These are phyloP conservation scores for Mycena venus DNA, from an alignment of 768 basidiomycete species.

Conservation along the genomic window DNA sequence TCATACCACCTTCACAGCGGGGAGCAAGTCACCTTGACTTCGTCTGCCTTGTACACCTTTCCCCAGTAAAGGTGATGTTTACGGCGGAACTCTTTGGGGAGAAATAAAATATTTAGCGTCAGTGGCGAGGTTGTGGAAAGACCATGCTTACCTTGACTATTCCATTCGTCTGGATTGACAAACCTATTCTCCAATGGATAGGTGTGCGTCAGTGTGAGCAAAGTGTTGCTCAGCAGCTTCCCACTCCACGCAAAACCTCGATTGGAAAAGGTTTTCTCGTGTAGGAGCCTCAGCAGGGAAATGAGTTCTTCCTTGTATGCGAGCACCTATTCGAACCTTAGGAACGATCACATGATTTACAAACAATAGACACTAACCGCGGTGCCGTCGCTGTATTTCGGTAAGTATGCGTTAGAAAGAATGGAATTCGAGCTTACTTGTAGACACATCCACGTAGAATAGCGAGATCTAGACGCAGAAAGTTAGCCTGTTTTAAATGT, in stretches of 20 bases:
- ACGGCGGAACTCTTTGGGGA: constrained; percentile 68
- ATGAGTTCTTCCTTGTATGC: constrained; percentile 74
- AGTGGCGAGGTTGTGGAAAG: not conserved
- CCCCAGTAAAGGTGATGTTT: constrained; percentile 87
- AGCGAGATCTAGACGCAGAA: constrained; percentile 67
- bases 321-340: constrained; percentile 60
- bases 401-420: not conserved
- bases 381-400: constrained; percentile 63
- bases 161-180: constrained; percentile 83
- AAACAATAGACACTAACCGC: constrained; percentile 57
- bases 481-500: constrained; percentile 14
- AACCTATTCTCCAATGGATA: constrained; percentile 88
- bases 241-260: constrained; percentile 87
- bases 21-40: constrained; percentile 69
- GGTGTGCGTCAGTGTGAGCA: constrained; percentile 83
- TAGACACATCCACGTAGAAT: constrained; percentile 85
- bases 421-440: constrained; percentile 62
- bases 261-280: constrained; percentile 81
- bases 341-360: not conserved
- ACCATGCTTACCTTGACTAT: constrained; percentile 68
- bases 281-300: constrained; percentile 71
- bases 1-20: not conserved
- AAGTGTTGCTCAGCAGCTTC: constrained; percentile 77
- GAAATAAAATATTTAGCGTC: not conserved
- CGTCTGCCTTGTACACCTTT: constrained; percentile 76